Percentiles rank a stretch among this genome's conserved stretches.
phyloP scores from a whole-genome alignment of 2,329 filamentous ascomycete genomes.

The Diplodia seriata region DNA sequence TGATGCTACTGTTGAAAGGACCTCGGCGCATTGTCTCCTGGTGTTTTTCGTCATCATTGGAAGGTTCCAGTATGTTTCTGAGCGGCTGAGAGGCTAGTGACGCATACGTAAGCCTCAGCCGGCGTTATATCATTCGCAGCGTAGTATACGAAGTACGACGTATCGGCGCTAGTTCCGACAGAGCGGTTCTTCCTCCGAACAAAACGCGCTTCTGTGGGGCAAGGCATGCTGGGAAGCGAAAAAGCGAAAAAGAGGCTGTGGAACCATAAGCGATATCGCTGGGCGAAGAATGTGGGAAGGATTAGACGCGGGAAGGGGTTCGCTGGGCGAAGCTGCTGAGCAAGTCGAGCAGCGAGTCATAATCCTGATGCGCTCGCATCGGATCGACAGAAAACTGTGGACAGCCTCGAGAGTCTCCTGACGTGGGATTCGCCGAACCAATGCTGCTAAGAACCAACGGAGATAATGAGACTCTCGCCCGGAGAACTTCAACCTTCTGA shows the following conservation, averaged over 20 bases:
- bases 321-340: neutral
- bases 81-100: neutral
- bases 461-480: conserved; percentile 16
- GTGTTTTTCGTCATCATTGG: neutral
- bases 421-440: neutral
- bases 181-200: neutral
- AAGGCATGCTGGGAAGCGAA: neutral
- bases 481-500: neutral
- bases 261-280: conserved; percentile 13
- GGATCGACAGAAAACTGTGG: conserved; percentile 1
- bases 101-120: neutral
- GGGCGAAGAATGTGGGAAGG: neutral
- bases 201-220: neutral
- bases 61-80: neutral
- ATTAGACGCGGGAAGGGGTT: neutral
- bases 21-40: neutral
- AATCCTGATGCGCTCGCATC: neutral
- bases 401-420: neutral
- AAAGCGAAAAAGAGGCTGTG: neutral
- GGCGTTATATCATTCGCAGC: neutral
- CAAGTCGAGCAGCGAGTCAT: neutral
- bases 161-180: neutral
- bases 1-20: neutral
- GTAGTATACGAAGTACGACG: neutral
- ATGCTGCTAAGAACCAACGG: neutral